These are phyloP conservation scores for Oxyria digyna DNA, from an alignment of 148 eudicot genomes.

Conservation along the genomic window DNA sequence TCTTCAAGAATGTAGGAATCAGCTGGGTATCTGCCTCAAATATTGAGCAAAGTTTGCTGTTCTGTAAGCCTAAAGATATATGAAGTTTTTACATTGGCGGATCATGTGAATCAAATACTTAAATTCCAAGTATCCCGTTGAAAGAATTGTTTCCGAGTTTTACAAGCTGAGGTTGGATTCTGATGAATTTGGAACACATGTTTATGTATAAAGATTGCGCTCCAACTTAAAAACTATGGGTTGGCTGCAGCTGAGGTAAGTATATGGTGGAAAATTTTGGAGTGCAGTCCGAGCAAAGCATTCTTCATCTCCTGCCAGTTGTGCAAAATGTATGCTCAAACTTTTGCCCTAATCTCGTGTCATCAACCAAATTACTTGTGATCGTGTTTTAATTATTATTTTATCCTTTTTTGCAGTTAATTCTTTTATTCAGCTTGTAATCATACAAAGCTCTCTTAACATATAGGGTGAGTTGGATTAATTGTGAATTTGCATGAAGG, in stretches of 20 bases:
- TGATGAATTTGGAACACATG: background rate
- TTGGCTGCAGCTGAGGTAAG: background rate
- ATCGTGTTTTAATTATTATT: background rate
- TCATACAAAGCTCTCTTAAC: background rate
- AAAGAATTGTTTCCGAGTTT: background rate
- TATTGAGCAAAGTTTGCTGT: background rate
- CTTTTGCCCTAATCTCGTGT: background rate
- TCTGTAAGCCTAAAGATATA: background rate
- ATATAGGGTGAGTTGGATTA: background rate
- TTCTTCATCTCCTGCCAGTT: background rate
- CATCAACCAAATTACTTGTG: background rate
- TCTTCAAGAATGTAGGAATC: conserved; percentile 20
- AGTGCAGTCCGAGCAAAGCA: background rate
- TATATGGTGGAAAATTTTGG: background rate
- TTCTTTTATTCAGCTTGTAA: background rate
- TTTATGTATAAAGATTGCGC: background rate
- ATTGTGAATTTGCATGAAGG: background rate
- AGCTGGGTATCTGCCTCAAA: conserved; percentile 18
- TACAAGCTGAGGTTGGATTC: background rate
- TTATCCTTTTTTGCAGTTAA: background rate
- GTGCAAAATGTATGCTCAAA: background rate
- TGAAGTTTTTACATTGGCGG: background rate
- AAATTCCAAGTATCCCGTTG: background rate
- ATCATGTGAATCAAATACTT: background rate
- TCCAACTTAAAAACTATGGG: background rate